phyloP scores from a whole-genome alignment of 495 filamentous ascomycete species.

The Zalerion maritima region DNA sequence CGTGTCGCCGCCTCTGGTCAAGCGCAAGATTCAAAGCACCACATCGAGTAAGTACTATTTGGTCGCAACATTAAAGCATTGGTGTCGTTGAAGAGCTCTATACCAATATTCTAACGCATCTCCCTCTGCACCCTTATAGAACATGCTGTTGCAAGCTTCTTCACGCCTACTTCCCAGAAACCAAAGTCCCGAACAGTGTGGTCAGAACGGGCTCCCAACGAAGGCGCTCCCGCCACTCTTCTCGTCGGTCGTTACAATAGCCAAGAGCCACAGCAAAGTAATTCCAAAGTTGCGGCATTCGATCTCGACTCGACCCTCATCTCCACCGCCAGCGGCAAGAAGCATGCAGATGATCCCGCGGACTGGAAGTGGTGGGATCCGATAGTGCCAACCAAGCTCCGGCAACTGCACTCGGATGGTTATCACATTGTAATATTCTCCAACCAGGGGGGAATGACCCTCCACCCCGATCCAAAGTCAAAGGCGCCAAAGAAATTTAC shows the following conservation, averaged over 20 bases:
- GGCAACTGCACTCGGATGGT: slow-evolving; percentile 46
- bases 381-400: slow-evolving; percentile 49
- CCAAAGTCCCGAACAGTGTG: slow-evolving; percentile 65
- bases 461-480: slow-evolving; percentile 45
- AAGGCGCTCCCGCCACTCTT: slow-evolving; percentile 36
- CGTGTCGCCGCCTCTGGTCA: slow-evolving; percentile 46
- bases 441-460: slow-evolving; percentile 71
- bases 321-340: slow-evolving; percentile 62
- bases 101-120: slow-evolving; percentile 1
- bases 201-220: slow-evolving; percentile 40
- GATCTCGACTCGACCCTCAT: slow-evolving; percentile 91
- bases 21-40: slow-evolving; percentile 50
- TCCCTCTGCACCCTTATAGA: slow-evolving; percentile 28
- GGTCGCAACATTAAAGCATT: neutral
- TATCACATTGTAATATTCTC: slow-evolving; percentile 66
- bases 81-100: neutral
- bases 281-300: slow-evolving; percentile 67
- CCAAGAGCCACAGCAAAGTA: slow-evolving; percentile 19
- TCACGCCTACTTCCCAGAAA: slow-evolving; percentile 78
- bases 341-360: slow-evolving; percentile 47
- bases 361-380: slow-evolving; percentile 96
- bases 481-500: slow-evolving; percentile 52
- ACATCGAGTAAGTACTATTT: slow-evolving; percentile 48
- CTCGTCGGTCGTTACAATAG: slow-evolving; percentile 60
- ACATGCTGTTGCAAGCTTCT: slow-evolving; percentile 63